Conservation (phyloP, 2,329 filamentous ascomycete genomes). For the Cytospora paraplurivora region DNA sequence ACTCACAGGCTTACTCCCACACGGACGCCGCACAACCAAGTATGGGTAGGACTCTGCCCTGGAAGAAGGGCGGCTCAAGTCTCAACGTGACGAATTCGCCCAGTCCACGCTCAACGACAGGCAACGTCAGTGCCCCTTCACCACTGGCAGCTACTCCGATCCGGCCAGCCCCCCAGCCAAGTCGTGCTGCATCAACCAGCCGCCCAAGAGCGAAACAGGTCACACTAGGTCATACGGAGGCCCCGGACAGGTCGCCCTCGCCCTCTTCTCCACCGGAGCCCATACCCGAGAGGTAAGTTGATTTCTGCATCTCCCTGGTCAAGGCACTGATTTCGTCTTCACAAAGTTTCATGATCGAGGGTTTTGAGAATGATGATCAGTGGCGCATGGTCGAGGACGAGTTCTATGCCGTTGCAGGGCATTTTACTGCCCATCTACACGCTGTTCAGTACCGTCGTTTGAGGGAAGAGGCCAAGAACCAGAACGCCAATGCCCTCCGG, state of each 20-base stretch:
- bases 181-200: constrained; percentile 4
- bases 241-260: not conserved
- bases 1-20: not conserved
- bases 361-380: constrained; percentile 66
- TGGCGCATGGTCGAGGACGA: constrained; percentile 88
- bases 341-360: constrained; percentile 63
- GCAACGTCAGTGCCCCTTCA: not conserved
- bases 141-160: not conserved
- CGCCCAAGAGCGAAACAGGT: not conserved
- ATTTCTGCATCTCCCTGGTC: not conserved
- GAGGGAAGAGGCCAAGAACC: constrained; percentile 56
- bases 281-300: constrained; percentile 12
- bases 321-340: not conserved
- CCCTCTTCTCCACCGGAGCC: constrained; percentile 1
- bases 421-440: constrained; percentile 75
- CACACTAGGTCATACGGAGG: not conserved
- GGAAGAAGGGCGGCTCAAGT: constrained; percentile 15
- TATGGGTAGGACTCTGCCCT: constrained; percentile 27
- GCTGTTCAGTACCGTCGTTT: constrained; percentile 74
- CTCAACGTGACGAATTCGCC: not conserved
- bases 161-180: constrained; percentile 5
- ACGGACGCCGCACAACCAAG: not conserved
- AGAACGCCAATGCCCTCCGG: constrained; percentile 55
- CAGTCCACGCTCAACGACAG: constrained; percentile 8
- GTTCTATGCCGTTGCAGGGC: constrained; percentile 65